phyloP scores from a whole-genome alignment of 2,329 filamentous ascomycete species.

The Simplicillium aogashimaense region DNA sequence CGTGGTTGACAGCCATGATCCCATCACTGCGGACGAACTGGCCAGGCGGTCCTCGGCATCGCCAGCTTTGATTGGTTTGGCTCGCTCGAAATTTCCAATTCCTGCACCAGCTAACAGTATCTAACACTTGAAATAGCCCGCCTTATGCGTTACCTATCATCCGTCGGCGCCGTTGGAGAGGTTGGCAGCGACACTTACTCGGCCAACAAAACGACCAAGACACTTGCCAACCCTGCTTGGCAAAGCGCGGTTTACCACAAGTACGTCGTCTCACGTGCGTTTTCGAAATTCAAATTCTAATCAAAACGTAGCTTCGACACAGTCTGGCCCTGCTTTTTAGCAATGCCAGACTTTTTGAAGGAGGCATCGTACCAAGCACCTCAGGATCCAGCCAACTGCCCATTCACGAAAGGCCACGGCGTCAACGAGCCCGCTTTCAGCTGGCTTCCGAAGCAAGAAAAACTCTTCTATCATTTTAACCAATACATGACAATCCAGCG shows the following conservation, averaged over 20 bases:
- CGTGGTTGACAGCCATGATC: conserved; percentile 1
- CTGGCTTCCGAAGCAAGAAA: not conserved
- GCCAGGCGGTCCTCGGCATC: not conserved
- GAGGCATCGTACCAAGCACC: conserved; percentile 1
- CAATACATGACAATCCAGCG: conserved; percentile 2
- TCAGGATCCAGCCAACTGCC: conserved; percentile 1
- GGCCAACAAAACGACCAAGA: conserved; percentile 2
- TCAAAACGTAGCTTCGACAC: not conserved
- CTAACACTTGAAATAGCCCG: not conserved
- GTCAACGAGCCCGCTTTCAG: not conserved
- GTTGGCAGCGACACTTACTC: not conserved
- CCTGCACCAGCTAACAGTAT: not conserved
- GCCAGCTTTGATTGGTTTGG: not conserved
- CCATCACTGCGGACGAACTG: not conserved
- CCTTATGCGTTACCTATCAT: conserved; percentile 1
- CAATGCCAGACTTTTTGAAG: conserved; percentile 1
- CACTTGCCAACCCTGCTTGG: conserved; percentile 1
- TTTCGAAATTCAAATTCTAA: not conserved
- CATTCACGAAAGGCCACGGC: conserved; percentile 1
- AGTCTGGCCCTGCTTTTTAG: not conserved
- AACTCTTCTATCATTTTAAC: conserved; percentile 1
- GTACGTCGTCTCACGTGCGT: not conserved
- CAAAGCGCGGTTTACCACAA: conserved; percentile 1
- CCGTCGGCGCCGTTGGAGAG: not conserved
- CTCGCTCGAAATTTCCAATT: not conserved